phyloP scores from a whole-genome alignment of 2,329 filamentous ascomycete genomes.

The Helotiales sp. region DNA sequence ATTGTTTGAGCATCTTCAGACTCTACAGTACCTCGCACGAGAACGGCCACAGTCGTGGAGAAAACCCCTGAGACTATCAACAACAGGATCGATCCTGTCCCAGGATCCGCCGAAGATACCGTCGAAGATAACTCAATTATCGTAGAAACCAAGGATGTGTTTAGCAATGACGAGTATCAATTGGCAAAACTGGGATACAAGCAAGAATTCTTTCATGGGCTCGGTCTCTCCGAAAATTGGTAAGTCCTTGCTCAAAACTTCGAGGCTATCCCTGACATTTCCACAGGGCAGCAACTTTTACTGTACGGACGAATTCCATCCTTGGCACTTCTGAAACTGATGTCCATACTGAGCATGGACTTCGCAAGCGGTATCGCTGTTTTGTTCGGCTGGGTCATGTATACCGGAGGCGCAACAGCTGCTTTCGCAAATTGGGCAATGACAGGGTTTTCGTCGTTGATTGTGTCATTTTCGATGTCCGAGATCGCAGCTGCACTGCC shows the following conservation, averaged over 20 bases:
- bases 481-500: constrained; percentile 47
- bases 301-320: constrained; percentile 46
- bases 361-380: constrained; percentile 36
- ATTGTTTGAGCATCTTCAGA: background rate
- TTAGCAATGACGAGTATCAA: constrained; percentile 42
- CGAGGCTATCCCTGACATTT: background rate
- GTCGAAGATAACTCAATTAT: constrained; percentile 13
- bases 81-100: constrained; percentile 22
- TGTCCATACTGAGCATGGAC: background rate
- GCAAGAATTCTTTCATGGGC: constrained; percentile 44
- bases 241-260: background rate
- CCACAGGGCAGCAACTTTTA: constrained; percentile 44
- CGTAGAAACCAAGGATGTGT: constrained; percentile 26
- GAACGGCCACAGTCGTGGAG: constrained; percentile 13
- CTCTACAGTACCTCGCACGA: background rate
- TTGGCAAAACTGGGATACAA: constrained; percentile 45
- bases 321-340: constrained; percentile 40
- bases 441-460: constrained; percentile 45
- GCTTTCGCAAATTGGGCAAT: constrained; percentile 49
- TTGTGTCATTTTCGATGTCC: constrained; percentile 47
- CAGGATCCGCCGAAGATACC: constrained; percentile 1
- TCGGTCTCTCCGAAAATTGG: constrained; percentile 48
- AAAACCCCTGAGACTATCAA: constrained; percentile 10
- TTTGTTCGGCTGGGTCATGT: constrained; percentile 48
- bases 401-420: constrained; percentile 46